A percentile compares a stretch with the other conserved stretches of the same genome.
phyloP scores from a whole-genome alignment of 2,329 filamentous ascomycete species.

The Aureobasidium musti region DNA sequence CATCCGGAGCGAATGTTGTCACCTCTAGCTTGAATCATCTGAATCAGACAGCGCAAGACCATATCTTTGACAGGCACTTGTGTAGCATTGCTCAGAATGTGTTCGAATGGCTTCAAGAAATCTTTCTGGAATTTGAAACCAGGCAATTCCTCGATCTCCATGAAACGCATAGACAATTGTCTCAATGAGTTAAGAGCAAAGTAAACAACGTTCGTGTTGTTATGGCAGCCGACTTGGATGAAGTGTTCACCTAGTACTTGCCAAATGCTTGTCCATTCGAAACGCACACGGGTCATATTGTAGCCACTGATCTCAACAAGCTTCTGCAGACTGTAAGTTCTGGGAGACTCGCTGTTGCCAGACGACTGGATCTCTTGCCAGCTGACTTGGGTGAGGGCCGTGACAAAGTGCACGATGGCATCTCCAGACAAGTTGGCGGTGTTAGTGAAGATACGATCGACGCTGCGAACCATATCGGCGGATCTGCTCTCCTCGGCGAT shows the following conservation, averaged over 20 bases:
- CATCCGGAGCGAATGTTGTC: conserved; percentile 97
- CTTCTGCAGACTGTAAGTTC: conserved; percentile 97
- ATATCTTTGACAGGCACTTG: conserved; percentile 96
- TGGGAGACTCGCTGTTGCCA: conserved; percentile 89
- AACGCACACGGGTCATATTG: conserved; percentile 98
- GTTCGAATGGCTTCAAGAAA: conserved; percentile 96
- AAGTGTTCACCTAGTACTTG: conserved; percentile 97
- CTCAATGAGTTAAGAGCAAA: conserved; percentile 94
- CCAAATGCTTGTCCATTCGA: conserved; percentile 99
- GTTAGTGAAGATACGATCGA: conserved; percentile 95
- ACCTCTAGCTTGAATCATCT: conserved; percentile 97
- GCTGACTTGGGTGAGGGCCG: conserved; percentile 89
- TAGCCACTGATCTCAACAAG: conserved; percentile 99
- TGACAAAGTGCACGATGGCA: conserved; percentile 93
- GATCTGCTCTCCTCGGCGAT: conserved; percentile 91
- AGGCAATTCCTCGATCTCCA: conserved; percentile 96
- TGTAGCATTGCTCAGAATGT: conserved; percentile 90
- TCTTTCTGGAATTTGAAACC: conserved; percentile 99
- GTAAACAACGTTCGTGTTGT: conserved; percentile 95
- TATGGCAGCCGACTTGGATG: conserved; percentile 94
- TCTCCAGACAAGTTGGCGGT: conserved; percentile 91
- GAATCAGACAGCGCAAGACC: conserved; percentile 91
- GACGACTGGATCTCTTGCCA: conserved; percentile 99
- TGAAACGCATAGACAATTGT: conserved; percentile 96
- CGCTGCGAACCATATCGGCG: conserved; percentile 86